A percentile compares a stretch with the other conserved stretches of the same genome.
These are phyloP conservation scores for Yamadazyma triangularis DNA, from an alignment of 1,139 yeast species.

Conservation along the genomic window DNA sequence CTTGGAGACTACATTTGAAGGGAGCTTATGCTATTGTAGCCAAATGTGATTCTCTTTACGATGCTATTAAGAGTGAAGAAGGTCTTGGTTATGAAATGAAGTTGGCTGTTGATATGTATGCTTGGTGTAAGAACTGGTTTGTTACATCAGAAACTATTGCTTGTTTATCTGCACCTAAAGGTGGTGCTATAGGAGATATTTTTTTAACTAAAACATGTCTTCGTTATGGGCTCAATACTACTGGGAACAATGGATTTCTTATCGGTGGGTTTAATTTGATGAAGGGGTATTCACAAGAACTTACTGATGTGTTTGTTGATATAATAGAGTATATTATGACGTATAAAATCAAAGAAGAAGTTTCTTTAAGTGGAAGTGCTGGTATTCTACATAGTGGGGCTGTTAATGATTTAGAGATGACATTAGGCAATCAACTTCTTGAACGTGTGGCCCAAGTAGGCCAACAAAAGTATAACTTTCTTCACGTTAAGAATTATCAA, in stretches of 20 bases:
- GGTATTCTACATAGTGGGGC: not conserved
- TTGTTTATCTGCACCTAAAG: slow-evolving; percentile 8
- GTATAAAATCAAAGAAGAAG: not conserved
- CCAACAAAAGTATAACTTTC: too few relatives aligned
- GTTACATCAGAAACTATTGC: slow-evolving; percentile 6
- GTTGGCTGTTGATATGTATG: slow-evolving; percentile 5
- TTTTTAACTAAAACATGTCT: not conserved
- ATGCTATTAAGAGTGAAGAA: not conserved
- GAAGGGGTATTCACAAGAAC: slow-evolving; percentile 7
- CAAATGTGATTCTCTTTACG: slow-evolving; percentile 5
- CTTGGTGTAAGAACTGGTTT: slow-evolving; percentile 8
- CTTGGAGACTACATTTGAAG: slow-evolving; percentile 19
- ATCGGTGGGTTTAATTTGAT: slow-evolving; percentile 7
- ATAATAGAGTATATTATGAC: slow-evolving; percentile 3
- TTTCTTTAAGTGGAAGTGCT: not conserved
- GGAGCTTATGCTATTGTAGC: slow-evolving; percentile 15
- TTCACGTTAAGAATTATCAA: slow-evolving; percentile 2
- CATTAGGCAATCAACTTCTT: not conserved
- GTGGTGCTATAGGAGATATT: slow-evolving; percentile 5
- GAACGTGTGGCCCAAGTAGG: not conserved
- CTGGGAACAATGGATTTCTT: not conserved
- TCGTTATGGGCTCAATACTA: not conserved
- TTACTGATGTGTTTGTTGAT: slow-evolving; percentile 8
- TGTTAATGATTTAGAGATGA: not conserved
- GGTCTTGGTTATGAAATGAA: slow-evolving; percentile 1